phyloP scores from a whole-genome alignment of 371 early-diverging fungal species.

The Mortierella sp. region DNA sequence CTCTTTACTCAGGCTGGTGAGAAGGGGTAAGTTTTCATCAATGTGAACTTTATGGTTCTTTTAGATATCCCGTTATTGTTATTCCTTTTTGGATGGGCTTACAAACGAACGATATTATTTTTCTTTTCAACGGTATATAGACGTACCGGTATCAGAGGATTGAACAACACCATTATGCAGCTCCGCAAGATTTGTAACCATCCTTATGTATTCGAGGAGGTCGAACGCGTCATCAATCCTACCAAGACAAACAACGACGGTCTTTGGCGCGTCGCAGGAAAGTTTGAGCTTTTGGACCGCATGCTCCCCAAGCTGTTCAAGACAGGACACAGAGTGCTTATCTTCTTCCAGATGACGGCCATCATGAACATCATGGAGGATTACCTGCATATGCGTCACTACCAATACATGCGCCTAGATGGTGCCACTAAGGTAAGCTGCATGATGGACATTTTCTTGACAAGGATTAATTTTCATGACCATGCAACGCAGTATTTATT shows the following conservation, averaged over 20 bases:
- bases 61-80: no score
- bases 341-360: constrained; percentile 99
- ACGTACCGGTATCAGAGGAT: constrained; percentile 81
- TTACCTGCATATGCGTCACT: constrained; percentile 86
- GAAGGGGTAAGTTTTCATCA: constrained; percentile 62
- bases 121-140: constrained; percentile 26
- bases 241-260: constrained; percentile 67
- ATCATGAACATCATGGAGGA: constrained; percentile 99
- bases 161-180: constrained; percentile 99
- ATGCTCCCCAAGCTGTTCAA: constrained; percentile 92
- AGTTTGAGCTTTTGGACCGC: constrained; percentile 98
- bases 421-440: constrained; percentile 90
- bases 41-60: not conserved
- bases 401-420: constrained; percentile 94
- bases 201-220: constrained; percentile 98
- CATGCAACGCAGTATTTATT: not conserved
- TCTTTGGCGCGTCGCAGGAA: constrained; percentile 91
- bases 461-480: no score
- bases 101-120: not conserved
- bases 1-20: constrained; percentile 76
- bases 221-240: constrained; percentile 88
- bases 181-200: constrained; percentile 99
- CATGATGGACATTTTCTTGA: not conserved
- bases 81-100: not conserved
- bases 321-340: constrained; percentile 94